These are phyloP conservation scores for Dispira parvispora DNA, from an alignment of 192 early-diverging fungal genomes.

Conservation along the genomic window DNA sequence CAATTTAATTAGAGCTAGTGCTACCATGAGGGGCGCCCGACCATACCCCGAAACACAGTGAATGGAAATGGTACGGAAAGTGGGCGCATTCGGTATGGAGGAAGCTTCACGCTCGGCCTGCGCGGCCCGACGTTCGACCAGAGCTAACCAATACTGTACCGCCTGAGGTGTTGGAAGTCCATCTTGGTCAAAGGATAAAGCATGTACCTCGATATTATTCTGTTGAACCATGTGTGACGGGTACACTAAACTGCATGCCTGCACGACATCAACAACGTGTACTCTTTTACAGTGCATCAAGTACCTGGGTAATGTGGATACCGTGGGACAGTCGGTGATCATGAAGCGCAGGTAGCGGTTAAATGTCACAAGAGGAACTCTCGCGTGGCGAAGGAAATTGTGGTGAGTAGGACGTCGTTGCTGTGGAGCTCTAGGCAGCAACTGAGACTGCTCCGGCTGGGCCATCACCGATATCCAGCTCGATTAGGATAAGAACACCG, in stretches of 20 bases:
- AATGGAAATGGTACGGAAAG: too few species aligned
- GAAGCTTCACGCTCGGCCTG: constrained; percentile 15
- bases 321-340: constrained; percentile 85
- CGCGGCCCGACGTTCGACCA: constrained; percentile 38
- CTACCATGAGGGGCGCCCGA: too few species aligned
- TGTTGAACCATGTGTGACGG: constrained; percentile 33
- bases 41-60: too few species aligned
- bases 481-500: too few species aligned
- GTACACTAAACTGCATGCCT: constrained; percentile 85
- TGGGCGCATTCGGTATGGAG: too few species aligned
- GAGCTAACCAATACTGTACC: constrained; percentile 40
- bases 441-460: too few species aligned
- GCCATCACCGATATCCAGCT: too few species aligned
- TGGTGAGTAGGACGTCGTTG: too few species aligned
- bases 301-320: constrained; percentile 58
- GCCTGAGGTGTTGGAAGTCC: constrained; percentile 25
- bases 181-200: neutral
- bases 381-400: too few species aligned
- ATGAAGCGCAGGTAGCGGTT: constrained; percentile 53
- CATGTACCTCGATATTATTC: constrained; percentile 53
- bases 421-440: too few species aligned
- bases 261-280: constrained; percentile 73
- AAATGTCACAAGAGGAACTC: constrained; percentile 22
- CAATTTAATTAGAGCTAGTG: too few species aligned
- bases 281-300: constrained; percentile 50